Percentiles rank a stretch among this genome's conserved stretches.
Conservation (phyloP, 805 yeast genomes). For the Zygosaccharomyces bailii region DNA sequence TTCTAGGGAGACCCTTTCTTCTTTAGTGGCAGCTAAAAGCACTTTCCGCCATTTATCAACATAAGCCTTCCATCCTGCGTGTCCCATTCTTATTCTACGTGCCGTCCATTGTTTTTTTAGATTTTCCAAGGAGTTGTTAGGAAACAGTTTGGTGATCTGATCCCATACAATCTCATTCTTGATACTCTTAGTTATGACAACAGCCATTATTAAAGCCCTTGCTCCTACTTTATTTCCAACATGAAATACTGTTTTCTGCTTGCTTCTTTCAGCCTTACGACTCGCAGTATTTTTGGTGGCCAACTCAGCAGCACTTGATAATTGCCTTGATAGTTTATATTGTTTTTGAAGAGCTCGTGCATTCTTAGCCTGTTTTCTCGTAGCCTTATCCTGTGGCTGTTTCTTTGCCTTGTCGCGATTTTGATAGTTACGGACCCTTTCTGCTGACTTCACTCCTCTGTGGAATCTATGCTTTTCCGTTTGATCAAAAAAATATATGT, state of each 20-base stretch:
- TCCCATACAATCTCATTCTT: conserved; percentile 64
- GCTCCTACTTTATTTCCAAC: conserved; percentile 44
- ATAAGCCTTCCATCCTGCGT: conserved; percentile 51
- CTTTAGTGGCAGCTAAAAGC: conserved; percentile 54
- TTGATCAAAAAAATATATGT: conserved; percentile 35
- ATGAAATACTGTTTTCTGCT: conserved; percentile 18
- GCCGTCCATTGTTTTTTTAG: conserved; percentile 61
- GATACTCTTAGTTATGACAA: conserved; percentile 64
- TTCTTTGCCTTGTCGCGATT: conserved; percentile 11
- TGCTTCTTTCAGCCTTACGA: conserved; percentile 1
- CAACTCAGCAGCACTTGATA: not conserved
- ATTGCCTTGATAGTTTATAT: conserved; percentile 6
- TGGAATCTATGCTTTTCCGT: conserved; percentile 31
- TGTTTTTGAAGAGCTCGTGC: not conserved
- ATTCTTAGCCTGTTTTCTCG: not conserved
- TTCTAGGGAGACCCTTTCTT: conserved; percentile 46
- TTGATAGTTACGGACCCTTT: conserved; percentile 32
- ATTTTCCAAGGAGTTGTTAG: conserved; percentile 40
- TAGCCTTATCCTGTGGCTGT: conserved; percentile 3
- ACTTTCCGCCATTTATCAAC: conserved; percentile 63
- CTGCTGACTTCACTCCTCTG: conserved; percentile 31
- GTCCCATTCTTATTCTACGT: conserved; percentile 58
- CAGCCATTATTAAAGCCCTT: conserved; percentile 56
- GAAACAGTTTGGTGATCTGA: conserved; percentile 49
- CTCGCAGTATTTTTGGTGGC: not conserved